Percentiles rank a stretch among this genome's conserved stretches.
Evolutionary conservation across 345 rosid genomes (phyloP).

Genomic region (Rhizophora mangle): DNA sequence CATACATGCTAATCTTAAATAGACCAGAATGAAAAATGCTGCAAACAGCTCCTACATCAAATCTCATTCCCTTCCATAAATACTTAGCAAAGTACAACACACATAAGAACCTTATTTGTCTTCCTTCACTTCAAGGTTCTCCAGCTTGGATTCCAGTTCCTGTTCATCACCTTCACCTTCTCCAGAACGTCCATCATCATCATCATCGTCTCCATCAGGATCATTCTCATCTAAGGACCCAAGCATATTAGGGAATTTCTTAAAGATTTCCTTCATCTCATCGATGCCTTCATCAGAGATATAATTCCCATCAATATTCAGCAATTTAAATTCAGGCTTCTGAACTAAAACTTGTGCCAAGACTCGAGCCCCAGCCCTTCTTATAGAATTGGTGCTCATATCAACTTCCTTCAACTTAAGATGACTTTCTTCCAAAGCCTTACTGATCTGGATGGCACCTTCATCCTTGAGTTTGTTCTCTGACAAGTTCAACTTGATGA

Average conservation of each 20-base stretch:
- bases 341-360: slow-evolving; percentile 56
- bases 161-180: slow-evolving; percentile 40
- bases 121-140: slow-evolving; percentile 58
- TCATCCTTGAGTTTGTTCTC: slow-evolving; percentile 92
- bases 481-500: slow-evolving; percentile 69
- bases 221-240: slow-evolving; percentile 79
- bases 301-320: slow-evolving; percentile 66
- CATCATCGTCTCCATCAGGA: slow-evolving; percentile 69
- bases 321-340: slow-evolving; percentile 61
- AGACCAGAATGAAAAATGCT: slow-evolving; percentile 27
- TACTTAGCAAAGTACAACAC: background rate
- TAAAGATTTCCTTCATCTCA: slow-evolving; percentile 65
- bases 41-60: slow-evolving; percentile 19
- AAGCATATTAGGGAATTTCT: slow-evolving; percentile 59
- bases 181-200: slow-evolving; percentile 44
- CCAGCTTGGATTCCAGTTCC: slow-evolving; percentile 67
- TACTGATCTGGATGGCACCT: slow-evolving; percentile 61
- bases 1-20: slow-evolving; percentile 16
- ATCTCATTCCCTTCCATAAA: background rate
- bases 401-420: slow-evolving; percentile 54
- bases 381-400: slow-evolving; percentile 48
- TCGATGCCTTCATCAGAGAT: slow-evolving; percentile 87
- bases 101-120: slow-evolving; percentile 34
- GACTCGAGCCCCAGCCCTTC: slow-evolving; percentile 68
- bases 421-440: slow-evolving; percentile 62